Conservation (phyloP, 306 rosid species). For the Castanea crenata region DNA sequence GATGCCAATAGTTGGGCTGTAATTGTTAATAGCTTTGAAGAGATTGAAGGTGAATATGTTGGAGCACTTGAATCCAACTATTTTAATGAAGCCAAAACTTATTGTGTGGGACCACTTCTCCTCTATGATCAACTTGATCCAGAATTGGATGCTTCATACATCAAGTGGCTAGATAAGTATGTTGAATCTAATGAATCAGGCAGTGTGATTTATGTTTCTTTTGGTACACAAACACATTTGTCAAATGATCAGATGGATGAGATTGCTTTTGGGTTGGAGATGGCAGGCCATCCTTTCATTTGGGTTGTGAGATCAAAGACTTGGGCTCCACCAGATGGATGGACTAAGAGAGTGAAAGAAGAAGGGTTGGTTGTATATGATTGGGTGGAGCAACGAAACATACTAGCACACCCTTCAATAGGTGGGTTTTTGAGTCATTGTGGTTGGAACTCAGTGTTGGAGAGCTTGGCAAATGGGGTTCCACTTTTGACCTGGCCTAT, state of each 20-base stretch:
- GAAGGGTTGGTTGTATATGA: conserved; percentile 19
- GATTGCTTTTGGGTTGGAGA: conserved; percentile 32
- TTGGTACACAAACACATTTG: conserved; percentile 18
- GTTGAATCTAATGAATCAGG: background rate
- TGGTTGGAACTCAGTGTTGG: conserved; percentile 33
- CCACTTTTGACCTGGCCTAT: conserved; percentile 35
- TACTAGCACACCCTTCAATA: conserved; percentile 13
- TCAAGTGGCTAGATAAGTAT: conserved; percentile 13
- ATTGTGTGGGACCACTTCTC: conserved; percentile 26
- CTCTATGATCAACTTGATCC: background rate
- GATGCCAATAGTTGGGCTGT: conserved; percentile 28
- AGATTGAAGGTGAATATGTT: conserved; percentile 9
- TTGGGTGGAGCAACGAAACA: conserved; percentile 25
- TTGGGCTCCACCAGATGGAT: conserved; percentile 19
- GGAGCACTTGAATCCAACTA: conserved; percentile 15
- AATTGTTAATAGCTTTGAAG: conserved; percentile 24
- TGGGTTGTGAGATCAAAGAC: conserved; percentile 22
- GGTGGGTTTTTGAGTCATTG: conserved; percentile 33
- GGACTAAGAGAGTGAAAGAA: background rate
- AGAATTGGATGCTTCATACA: background rate
- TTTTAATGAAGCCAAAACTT: background rate
- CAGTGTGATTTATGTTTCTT: conserved; percentile 25
- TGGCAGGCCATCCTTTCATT: background rate
- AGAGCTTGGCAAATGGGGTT: conserved; percentile 22
- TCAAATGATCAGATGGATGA: conserved; percentile 15